Evolutionary conservation across 768 basidiomycete species (phyloP).

Genomic region (Rhizopogon vesiculosus): DNA sequence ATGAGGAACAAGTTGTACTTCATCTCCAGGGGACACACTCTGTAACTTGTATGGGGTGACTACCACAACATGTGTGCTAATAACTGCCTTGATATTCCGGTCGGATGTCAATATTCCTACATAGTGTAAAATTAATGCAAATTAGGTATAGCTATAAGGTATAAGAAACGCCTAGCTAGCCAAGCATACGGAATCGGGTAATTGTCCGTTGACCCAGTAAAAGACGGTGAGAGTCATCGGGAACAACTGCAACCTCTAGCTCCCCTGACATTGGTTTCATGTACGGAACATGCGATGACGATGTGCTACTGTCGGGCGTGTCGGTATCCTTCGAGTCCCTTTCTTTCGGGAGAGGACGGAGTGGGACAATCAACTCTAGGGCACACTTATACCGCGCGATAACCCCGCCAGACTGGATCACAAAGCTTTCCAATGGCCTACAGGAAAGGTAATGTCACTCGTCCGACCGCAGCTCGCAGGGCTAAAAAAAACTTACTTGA

Average conservation of each 20-base stretch:
- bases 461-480: not conserved
- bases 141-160: not conserved
- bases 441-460: not conserved
- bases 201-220: conserved; percentile 53
- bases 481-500: conserved; percentile 14
- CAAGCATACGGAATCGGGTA: conserved; percentile 48
- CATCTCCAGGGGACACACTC: too few relatives aligned
- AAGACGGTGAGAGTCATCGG: conserved; percentile 48
- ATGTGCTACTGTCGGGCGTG: not conserved
- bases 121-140: not conserved
- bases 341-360: conserved; percentile 9
- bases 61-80: too few relatives aligned
- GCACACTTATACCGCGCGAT: conserved; percentile 19
- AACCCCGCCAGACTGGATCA: conserved; percentile 16
- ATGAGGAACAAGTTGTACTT: too few relatives aligned
- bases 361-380: conserved; percentile 16
- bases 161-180: conserved; percentile 15
- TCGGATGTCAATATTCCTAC: not conserved
- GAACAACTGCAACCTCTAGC: conserved; percentile 46
- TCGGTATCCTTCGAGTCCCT: not conserved
- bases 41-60: too few relatives aligned
- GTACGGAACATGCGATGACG: conserved; percentile 11
- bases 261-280: conserved; percentile 47
- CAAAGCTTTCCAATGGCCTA: conserved; percentile 15
- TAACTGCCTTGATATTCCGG: too few relatives aligned